phyloP scores from a whole-genome alignment of 2,329 filamentous ascomycete species.

The Lachnellula willkommii region DNA sequence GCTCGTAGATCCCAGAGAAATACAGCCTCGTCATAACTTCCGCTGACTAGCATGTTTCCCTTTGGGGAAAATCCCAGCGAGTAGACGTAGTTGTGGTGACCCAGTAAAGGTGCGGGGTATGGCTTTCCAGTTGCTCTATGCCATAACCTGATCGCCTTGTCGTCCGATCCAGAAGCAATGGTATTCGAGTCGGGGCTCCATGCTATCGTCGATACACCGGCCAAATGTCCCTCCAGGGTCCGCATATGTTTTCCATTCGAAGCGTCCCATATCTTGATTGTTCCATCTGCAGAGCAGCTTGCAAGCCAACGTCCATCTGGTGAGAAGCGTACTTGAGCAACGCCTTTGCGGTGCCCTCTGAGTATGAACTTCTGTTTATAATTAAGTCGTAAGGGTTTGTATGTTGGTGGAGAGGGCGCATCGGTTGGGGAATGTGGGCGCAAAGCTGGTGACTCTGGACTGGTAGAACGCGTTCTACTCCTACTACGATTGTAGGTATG shows the following conservation, averaged over 20 bases:
- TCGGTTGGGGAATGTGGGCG: constrained; percentile 21
- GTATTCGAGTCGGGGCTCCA: constrained; percentile 88
- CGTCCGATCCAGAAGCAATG: constrained; percentile 86
- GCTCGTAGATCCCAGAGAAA: constrained; percentile 95
- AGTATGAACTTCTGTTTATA: constrained; percentile 61
- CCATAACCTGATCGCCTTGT: constrained; percentile 95
- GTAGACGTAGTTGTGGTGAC: constrained; percentile 96
- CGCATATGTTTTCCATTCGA: constrained; percentile 73
- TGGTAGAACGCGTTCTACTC: constrained; percentile 21
- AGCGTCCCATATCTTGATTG: constrained; percentile 87
- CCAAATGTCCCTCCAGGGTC: constrained; percentile 87
- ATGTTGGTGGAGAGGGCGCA: constrained; percentile 17
- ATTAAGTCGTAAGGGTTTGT: constrained; percentile 27
- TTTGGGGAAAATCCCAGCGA: constrained; percentile 94
- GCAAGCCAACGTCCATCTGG: constrained; percentile 88
- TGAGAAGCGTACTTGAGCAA: constrained; percentile 85
- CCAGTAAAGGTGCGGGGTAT: constrained; percentile 56
- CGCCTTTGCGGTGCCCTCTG: constrained; percentile 69
- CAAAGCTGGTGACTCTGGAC: constrained; percentile 20
- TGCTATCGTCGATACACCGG: constrained; percentile 85
- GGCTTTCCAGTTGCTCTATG: constrained; percentile 60
- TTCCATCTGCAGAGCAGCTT: constrained; percentile 82
- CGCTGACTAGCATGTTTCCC: constrained; percentile 92
- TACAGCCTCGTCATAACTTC: constrained; percentile 94
- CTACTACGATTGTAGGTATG: constrained; percentile 22